Base-by-base conservation (phyloP, 331 rosid genomes). In the Malus hybrid region DNA sequence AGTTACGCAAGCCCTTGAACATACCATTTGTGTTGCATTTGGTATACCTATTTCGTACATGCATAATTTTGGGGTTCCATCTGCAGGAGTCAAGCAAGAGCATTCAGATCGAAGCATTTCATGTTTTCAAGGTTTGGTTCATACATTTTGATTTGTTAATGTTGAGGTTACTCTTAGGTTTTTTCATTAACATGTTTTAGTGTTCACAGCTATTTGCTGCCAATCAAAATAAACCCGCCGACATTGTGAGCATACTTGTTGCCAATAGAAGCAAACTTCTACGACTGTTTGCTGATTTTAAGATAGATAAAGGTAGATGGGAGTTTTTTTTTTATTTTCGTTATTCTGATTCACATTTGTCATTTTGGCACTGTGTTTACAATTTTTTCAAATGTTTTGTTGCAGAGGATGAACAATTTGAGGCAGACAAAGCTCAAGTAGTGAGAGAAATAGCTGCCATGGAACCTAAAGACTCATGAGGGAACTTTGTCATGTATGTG, bases 361-460 rank as follows among this genome's bases (percentile, higher is more conserved):
- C 32, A 39, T 10, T 7, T 19, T 79, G 63, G 70, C 75, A 6
- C 70, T 24, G 28, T 65, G 71, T 82, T 80, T 48, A 69, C 77
- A 68, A 24, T 44, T 72, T 20, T 65, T 73, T 24, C 24, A 69
- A 65, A 52, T 82, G 59, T 31, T 61, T 79, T 76, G 62, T 67
- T 79, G 76, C 88, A 92, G 97, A 88, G 84, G 97, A 93, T 80
- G 89, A 88, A 78, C 96, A 90, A 74, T 94, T 94, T 79, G 99
- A 94, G 83, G 92, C 99, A 20, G 99, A 94, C 86, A 94, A 94
- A 80, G 96, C 91, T 76, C 99, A 92, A 73, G 99, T 94, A 59
- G 92, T 92, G 89, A 88, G 73, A 83, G 99, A 94, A 87, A 94
- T 94, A 71, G 93, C 93, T 56, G 81, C 94, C 67, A 90, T 90